Base-by-base conservation (phyloP, 2,329 filamentous ascomycete species). In the Phyllachora maydis region DNA sequence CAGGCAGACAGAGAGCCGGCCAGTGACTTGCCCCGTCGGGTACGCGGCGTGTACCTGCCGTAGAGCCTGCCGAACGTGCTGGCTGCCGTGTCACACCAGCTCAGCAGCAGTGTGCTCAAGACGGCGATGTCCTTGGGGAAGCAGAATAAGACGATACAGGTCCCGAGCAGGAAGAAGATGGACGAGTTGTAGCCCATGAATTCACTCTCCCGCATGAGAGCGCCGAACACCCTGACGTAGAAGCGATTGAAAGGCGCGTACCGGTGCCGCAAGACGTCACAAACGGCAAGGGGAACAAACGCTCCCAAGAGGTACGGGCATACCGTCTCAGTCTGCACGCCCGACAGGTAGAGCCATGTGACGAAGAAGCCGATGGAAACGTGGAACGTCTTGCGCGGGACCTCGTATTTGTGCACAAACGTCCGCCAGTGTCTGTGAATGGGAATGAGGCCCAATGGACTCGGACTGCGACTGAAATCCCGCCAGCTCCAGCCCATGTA, bases 1-100 rank as follows among this genome's bases (percentile, higher is more conserved):
- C 81, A 83, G 8, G 85, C 85, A 2, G 85, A 85, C 8, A 81
- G 40, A 7, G 77, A 88, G 1, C 88, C 88, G 11, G 88, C 88
- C 14, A 95, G 55, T 29, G 81, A 91, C 63, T 98, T 98, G 19
- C 83, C 83, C 31, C 64, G 64, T 30, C 88, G 68, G 26, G 98
- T 64, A 24, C 75, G 65, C 18, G 78, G 78, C 2, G 88, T 98
- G 43, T 93, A 83, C 31, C 74, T 66, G 19, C 88, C 88, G 51
- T 78, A 95, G 9, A 85, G 56, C 26, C 88, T 67, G 25, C 88
- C 88, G 41, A 98, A 83, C 0, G 88, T 98, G 42, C 76, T 88
- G 23, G 88, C 88, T 17, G 88, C 88, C 1, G 88, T 95, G 46
- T 98, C 88, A 49, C 88, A 98, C 88, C 88, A 98, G 41, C 78